A percentile compares a stretch with the other conserved stretches of the same genome.
Evolutionary conservation across 768 basidiomycete genomes (phyloP).

Genomic region (Solioccasus polychromus): DNA sequence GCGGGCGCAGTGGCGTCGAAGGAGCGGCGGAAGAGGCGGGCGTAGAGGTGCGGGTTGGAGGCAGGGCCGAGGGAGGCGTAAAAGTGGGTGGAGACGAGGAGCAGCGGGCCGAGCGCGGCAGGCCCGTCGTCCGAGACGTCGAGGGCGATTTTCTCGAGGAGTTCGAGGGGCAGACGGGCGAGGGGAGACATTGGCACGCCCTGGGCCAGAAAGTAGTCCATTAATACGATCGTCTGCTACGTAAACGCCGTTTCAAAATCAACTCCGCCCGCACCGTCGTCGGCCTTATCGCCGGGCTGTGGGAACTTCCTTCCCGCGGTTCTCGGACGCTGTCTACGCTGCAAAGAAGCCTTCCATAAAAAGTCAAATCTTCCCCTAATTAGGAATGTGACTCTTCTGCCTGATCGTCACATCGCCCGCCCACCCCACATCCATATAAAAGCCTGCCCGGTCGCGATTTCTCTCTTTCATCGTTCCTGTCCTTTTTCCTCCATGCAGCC

Average conservation of each 20-base stretch:
- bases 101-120: slow-evolving; percentile 44
- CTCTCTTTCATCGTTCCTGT: slow-evolving; percentile 41
- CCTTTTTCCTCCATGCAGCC: slow-evolving; percentile 26
- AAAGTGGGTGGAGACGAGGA: slow-evolving; percentile 41
- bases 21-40: slow-evolving; percentile 49
- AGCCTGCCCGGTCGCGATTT: slow-evolving; percentile 16
- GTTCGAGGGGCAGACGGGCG: slow-evolving; percentile 38
- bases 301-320: slow-evolving; percentile 19
- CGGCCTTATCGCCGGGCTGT: too few relatives aligned
- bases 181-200: neutral
- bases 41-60: slow-evolving; percentile 40
- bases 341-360: slow-evolving; percentile 31
- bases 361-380: slow-evolving; percentile 30
- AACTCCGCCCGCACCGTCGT: neutral
- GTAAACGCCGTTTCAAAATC: neutral
- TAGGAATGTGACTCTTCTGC: slow-evolving; percentile 31
- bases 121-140: slow-evolving; percentile 39
- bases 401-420: slow-evolving; percentile 32
- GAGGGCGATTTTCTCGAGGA: slow-evolving; percentile 51
- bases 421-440: slow-evolving; percentile 35
- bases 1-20: slow-evolving; percentile 54
- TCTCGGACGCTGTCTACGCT: slow-evolving; percentile 16
- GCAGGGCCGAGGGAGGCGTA: slow-evolving; percentile 32
- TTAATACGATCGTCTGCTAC: too few relatives aligned
- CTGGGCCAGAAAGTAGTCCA: too few relatives aligned